A percentile compares a stretch with the other conserved stretches of the same genome.
phyloP scores from a whole-genome alignment of 768 basidiomycete species.

The Clitopilus passeckerianus region DNA sequence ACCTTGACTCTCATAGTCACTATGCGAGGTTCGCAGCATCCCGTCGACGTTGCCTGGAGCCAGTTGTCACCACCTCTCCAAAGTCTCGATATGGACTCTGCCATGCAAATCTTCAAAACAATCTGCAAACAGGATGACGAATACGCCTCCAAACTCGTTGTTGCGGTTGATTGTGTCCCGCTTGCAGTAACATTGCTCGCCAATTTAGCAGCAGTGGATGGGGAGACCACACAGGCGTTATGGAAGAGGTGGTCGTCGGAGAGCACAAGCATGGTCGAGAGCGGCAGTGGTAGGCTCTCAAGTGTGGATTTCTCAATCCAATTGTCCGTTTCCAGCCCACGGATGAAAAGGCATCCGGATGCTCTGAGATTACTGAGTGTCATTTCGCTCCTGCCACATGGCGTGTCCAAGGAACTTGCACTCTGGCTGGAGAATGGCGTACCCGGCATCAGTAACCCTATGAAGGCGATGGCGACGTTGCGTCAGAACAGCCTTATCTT shows the following conservation, averaged over 20 bases:
- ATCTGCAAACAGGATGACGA: constrained; percentile 19
- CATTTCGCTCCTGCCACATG: constrained; percentile 24
- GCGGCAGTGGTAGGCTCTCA: constrained; percentile 18
- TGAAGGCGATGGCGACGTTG: constrained; percentile 19
- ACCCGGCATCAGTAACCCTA: constrained; percentile 13
- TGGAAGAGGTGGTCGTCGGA: constrained; percentile 25
- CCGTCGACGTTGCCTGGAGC: constrained; percentile 19
- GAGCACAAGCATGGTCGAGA: constrained; percentile 21
- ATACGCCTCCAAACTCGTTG: constrained; percentile 16
- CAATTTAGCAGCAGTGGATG: constrained; percentile 24
- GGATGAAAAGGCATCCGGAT: constrained; percentile 18
- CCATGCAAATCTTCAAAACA: constrained; percentile 16
- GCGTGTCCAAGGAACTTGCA: constrained; percentile 14
- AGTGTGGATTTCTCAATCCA: constrained; percentile 25
- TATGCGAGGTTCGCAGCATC: constrained; percentile 23
- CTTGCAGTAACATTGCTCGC: constrained; percentile 26
- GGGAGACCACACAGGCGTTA: constrained; percentile 20
- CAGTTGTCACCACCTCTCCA: constrained; percentile 18
- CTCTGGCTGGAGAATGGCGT: constrained; percentile 11
- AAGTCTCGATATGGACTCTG: constrained; percentile 19
- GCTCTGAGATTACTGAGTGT: constrained; percentile 19
- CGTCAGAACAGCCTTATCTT: constrained; percentile 21
- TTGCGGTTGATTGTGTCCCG: constrained; percentile 25
- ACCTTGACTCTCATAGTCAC: constrained; percentile 21
- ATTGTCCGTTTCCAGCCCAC: constrained; percentile 22